Base-by-base conservation (phyloP, 805 yeast genomes). In the Spathaspora sp. region DNA sequence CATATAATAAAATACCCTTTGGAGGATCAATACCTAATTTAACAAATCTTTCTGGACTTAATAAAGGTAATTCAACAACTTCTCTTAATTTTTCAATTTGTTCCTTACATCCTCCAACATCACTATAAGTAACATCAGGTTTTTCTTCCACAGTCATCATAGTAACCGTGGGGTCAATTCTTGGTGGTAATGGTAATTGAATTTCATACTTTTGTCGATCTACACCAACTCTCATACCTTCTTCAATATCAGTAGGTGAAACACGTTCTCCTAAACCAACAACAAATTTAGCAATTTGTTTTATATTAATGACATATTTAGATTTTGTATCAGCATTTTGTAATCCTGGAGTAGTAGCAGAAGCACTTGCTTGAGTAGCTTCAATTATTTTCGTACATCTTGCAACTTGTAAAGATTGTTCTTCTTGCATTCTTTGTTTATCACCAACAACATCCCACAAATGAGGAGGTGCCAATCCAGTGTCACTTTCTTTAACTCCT, bases 61-160 rank as follows among this genome's bases (percentile, higher is more conserved):
- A 76, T 58, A 92, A 73, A 42, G 97, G 98, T 64, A 93, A 76
- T 70, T 93, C 98, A 16, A 92, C 98, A 55, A 93, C 98, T 70
- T 92, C 98, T 68, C 97, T 82, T 55, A 92, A 78, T 70, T 93
- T 92, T 69, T 94, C 99, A 63, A 94, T 93, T 70, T 94, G 99
- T 56, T 94, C 98, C 76, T 94, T 94, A 69, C 97, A 90, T 39
- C 99, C 99, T 61, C 99, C 99, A 56, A 94, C 92, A 68, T 94
- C 99, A 55, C 96, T 89, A 70, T 94, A 94, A 1, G 99, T 94
- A 39, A 94, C 98, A 72, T 94, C 99, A 12, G 99, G 99, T 70
- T 94, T 94, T 73, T 94, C 99, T 71, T 94, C 99, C 46, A 94
- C 99, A 1, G 98, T 93, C 99, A 94, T 94, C 99, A 94, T 94